These are phyloP conservation scores for Yamadazyma buinensis DNA, from an alignment of 1,139 yeast species.

Conservation along the genomic window DNA sequence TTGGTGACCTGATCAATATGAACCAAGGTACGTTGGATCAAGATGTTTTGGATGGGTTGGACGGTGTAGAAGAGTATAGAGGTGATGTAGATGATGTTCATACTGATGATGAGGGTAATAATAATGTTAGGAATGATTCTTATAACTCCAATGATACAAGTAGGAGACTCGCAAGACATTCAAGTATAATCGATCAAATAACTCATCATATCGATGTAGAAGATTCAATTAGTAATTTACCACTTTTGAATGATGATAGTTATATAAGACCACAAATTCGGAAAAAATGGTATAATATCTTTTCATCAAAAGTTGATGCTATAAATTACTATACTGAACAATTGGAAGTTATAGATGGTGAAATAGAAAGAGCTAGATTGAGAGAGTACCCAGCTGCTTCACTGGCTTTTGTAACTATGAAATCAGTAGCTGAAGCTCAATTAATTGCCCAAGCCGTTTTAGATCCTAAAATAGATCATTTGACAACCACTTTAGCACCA, in stretches of 20 bases:
- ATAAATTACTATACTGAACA: conserved; percentile 57
- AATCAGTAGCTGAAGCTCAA: conserved; percentile 81
- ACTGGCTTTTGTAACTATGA: conserved; percentile 79
- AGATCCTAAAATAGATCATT: conserved; percentile 71
- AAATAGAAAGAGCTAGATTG: conserved; percentile 53
- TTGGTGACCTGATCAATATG: conserved; percentile 22
- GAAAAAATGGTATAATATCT: conserved; percentile 48
- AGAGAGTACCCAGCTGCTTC: conserved; percentile 62
- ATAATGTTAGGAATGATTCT: conserved; percentile 2
- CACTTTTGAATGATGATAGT: conserved; percentile 27
- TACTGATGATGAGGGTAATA: not conserved
- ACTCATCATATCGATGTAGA: conserved; percentile 11
- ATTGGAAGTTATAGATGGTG: conserved; percentile 54
- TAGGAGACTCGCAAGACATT: conserved; percentile 7
- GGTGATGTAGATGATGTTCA: conserved; percentile 10
- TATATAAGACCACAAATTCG: conserved; percentile 48
- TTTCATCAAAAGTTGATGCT: conserved; percentile 61
- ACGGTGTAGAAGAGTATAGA: not conserved
- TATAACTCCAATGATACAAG: not conserved
- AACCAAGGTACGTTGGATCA: not conserved
- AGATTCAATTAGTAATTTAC: conserved; percentile 18
- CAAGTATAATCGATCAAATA: conserved; percentile 19
- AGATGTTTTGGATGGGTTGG: not conserved
- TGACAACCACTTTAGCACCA: conserved; percentile 76
- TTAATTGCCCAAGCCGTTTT: conserved; percentile 86